phyloP scores from a whole-genome alignment of 208 protist species.

The Trichomonas vaginalis region DNA sequence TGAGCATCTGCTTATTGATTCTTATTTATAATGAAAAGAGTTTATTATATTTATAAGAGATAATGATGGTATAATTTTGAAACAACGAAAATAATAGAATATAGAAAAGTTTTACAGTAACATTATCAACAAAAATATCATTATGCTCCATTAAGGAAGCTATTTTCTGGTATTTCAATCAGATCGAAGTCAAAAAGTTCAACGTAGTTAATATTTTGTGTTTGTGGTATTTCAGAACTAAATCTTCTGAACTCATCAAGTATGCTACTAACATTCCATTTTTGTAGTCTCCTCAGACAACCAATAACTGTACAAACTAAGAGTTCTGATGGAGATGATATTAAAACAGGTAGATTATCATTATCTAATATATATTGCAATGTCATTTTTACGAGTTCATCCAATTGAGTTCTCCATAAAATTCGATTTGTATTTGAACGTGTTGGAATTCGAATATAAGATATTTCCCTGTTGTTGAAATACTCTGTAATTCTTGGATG shows the following conservation, averaged over 20 bases:
- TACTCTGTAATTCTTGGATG: not conserved
- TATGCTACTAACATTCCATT: not conserved
- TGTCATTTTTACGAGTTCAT: not conserved
- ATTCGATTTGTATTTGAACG: not conserved
- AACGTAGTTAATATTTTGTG: not conserved
- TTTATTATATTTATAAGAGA: too few species aligned
- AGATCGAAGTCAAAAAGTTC: conserved; percentile 10
- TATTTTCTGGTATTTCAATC: not conserved
- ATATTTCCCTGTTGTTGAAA: not conserved
- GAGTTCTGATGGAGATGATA: not conserved
- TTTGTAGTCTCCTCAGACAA: not conserved
- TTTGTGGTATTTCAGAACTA: not conserved
- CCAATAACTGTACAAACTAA: not conserved
- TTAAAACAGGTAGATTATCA: not conserved
- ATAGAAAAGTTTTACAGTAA: too few species aligned
- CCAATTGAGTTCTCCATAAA: not conserved
- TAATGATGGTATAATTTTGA: too few species aligned
- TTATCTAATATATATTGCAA: not conserved
- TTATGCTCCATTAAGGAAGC: too few species aligned
- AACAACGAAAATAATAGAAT: too few species aligned
- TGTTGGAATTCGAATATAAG: not conserved
- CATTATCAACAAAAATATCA: too few species aligned
- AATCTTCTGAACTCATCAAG: not conserved
- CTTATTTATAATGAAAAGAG: too few species aligned
- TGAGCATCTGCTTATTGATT: too few species aligned